Conservation (phyloP, 2,329 filamentous ascomycete species). For the Ophiocordyceps camponoti-rufipedis region DNA sequence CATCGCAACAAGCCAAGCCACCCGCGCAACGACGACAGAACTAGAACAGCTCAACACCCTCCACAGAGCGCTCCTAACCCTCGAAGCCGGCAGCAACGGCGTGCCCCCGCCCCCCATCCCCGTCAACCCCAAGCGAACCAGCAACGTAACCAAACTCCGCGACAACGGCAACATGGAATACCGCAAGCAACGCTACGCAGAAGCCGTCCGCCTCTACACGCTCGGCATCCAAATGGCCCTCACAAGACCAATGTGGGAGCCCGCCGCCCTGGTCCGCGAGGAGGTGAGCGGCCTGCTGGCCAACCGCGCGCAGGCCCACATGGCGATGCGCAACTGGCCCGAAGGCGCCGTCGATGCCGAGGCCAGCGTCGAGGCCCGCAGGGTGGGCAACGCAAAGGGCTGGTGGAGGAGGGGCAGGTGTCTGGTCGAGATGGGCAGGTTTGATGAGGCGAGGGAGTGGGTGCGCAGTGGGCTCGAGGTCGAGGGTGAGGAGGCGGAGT, state of each 20-base stretch:
- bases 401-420: conserved; percentile 85
- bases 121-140: conserved; percentile 80
- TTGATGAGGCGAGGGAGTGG: conserved; percentile 69
- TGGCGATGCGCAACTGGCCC: conserved; percentile 65
- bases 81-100: conserved; percentile 34
- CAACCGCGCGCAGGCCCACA: conserved; percentile 80
- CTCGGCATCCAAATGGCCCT: conserved; percentile 85
- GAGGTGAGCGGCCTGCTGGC: conserved; percentile 65
- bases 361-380: conserved; percentile 73
- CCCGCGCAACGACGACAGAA: conserved; percentile 38
- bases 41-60: conserved; percentile 61
- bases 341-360: conserved; percentile 80
- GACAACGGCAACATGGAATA: conserved; percentile 72
- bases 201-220: conserved; percentile 66
- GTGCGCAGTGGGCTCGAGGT: conserved; percentile 63
- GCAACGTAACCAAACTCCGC: conserved; percentile 76
- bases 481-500: conserved; percentile 51
- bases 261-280: conserved; percentile 63
- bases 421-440: conserved; percentile 74
- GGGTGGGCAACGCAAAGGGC: conserved; percentile 75
- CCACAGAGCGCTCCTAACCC: conserved; percentile 51
- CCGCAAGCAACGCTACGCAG: conserved; percentile 55
- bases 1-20: conserved; percentile 30
- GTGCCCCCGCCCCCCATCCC: conserved; percentile 75
- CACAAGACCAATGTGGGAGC: conserved; percentile 72